These are phyloP conservation scores for Candida labiduridarum DNA, from an alignment of 1,139 yeast species.

Conservation along the genomic window DNA sequence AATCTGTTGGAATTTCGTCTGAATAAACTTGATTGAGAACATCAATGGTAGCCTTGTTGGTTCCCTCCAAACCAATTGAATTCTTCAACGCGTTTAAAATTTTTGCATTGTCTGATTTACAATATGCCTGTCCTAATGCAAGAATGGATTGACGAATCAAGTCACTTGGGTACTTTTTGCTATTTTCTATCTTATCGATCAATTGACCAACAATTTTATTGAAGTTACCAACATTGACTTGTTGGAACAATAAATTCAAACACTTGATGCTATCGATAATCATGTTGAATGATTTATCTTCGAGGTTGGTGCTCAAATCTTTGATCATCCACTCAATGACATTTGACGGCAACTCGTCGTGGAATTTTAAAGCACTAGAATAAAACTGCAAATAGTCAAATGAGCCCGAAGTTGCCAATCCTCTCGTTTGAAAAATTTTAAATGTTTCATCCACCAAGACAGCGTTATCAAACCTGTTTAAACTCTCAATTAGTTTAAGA, in stretches of 20 bases:
- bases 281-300: conserved; percentile 41
- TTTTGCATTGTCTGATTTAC: conserved; percentile 12
- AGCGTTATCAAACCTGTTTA: conserved; percentile 22
- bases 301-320: conserved; percentile 47
- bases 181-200: conserved; percentile 37
- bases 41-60: conserved; percentile 35
- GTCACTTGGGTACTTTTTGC: conserved; percentile 51
- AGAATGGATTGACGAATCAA: conserved; percentile 50
- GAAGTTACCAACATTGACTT: conserved; percentile 27
- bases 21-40: conserved; percentile 28
- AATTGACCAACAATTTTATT: conserved; percentile 21
- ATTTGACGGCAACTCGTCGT: conserved; percentile 7
- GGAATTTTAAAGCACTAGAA: conserved; percentile 23
- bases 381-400: conserved; percentile 32
- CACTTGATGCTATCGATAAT: conserved; percentile 53
- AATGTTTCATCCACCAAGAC: conserved; percentile 24
- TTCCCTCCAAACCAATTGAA: conserved; percentile 38
- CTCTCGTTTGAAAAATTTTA: conserved; percentile 19
- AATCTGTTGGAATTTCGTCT: conserved; percentile 20
- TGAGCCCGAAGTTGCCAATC: conserved; percentile 24
- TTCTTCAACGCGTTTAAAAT: conserved; percentile 22
- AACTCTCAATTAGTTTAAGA: conserved; percentile 32
- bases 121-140: conserved; percentile 31
- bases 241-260: conserved; percentile 19
- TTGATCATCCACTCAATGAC: conserved; percentile 36